Base-by-base conservation (phyloP, 2,329 filamentous ascomycete species). In the Penicillium sp. region DNA sequence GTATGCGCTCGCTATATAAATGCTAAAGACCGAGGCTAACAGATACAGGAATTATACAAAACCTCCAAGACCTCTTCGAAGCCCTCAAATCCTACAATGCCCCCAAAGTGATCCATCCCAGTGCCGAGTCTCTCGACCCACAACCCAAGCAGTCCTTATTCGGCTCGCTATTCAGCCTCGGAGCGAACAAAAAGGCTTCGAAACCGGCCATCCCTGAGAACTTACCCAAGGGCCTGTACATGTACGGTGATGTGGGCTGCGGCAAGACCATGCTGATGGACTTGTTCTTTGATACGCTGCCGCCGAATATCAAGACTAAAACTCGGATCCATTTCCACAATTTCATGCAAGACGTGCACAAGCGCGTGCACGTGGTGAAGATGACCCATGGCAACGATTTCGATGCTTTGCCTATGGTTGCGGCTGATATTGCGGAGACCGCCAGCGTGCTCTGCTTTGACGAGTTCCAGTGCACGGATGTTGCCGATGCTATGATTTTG, bases 251-350 rank as follows among this genome's bases (percentile, higher is more conserved):
- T 68, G 93, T 98, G 2, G 93, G 93, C 35, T 95, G 89, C 63
- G 93, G 93, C 54, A 98, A 98, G 78, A 98, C 93, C 2, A 98
- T 98, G 93, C 78, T 98, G 66, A 98, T 98, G 93, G 92, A 98
- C 67, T 77, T 98, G 43, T 96, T 97, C 71, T 95, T 91, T 74
- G 91, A 97, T 57, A 96, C 92, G 0, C 76, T 97, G 20, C 93
- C 93, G 0, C 69, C 76, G 13, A 86, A 86, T 52, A 90, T 97
- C 57, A 80, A 78, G 49, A 82, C 83, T 28, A 96, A 95, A 75
- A 95, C 86, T 41, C 81, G 93, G 42, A 96, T 98, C 64, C 93
- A 98, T 75, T 98, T 98, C 72, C 90, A 97, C 76, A 95, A 95
- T 70, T 98, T 98, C 76, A 98, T 98, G 93, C 93, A 97, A 71